These are phyloP conservation scores for Adansonia gregorii DNA, from an alignment of 441 rosid species.

Conservation along the genomic window DNA sequence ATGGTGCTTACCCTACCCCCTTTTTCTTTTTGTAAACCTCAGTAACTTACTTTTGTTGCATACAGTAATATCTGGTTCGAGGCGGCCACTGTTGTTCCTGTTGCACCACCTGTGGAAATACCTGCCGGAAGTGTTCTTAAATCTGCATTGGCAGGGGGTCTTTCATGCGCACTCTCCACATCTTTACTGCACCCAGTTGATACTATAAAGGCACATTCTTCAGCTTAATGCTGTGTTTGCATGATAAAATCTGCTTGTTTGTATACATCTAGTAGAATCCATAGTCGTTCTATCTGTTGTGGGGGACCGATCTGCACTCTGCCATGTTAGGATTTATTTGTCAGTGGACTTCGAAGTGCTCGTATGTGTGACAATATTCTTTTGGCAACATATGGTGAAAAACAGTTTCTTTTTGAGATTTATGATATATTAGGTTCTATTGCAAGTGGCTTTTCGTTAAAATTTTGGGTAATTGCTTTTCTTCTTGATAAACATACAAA, in stretches of 20 bases:
- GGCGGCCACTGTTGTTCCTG: constrained; percentile 97
- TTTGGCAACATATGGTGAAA: neutral
- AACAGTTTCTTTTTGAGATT: neutral
- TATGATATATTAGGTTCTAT: constrained; percentile 14
- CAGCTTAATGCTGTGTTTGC: constrained; percentile 22
- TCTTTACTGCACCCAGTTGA: constrained; percentile 89
- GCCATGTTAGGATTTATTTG: neutral
- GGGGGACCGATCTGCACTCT: neutral
- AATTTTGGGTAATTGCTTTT: neutral
- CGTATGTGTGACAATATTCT: neutral
- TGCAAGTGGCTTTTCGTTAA: neutral
- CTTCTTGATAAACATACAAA: neutral
- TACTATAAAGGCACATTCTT: constrained; percentile 74
- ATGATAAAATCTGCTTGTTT: neutral
- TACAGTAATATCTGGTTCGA: constrained; percentile 93
- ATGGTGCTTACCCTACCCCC: neutral
- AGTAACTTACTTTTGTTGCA: constrained; percentile 27
- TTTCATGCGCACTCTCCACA: constrained; percentile 88
- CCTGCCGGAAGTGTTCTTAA: constrained; percentile 89
- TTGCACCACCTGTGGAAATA: constrained; percentile 85
- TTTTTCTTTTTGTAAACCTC: neutral
- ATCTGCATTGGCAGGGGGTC: constrained; percentile 98
- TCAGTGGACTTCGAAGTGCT: neutral
- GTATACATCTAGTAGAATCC: neutral
- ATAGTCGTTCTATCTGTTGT: neutral